Conservation (phyloP, 2,329 filamentous ascomycete genomes). For the Eutypella sp. region DNA sequence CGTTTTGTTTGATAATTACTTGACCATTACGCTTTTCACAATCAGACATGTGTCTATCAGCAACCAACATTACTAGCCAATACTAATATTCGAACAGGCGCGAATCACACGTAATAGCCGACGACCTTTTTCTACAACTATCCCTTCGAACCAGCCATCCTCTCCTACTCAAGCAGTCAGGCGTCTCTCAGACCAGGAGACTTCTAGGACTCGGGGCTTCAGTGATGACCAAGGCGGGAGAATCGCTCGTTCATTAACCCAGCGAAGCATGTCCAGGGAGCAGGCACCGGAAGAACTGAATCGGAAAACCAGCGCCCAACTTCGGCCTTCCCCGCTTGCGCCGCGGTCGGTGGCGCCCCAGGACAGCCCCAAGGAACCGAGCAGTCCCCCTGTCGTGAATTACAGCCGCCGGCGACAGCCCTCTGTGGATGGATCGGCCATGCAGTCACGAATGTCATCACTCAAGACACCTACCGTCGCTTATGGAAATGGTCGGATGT, state of each 20-base stretch:
- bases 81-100: slow-evolving; percentile 34
- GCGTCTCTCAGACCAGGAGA: slow-evolving; percentile 54
- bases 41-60: no score
- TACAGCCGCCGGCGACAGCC: slow-evolving; percentile 37
- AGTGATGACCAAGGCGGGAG: slow-evolving; percentile 39
- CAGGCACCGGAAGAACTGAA: slow-evolving; percentile 33
- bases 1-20: no score
- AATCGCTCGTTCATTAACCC: slow-evolving; percentile 37
- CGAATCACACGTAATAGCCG: slow-evolving; percentile 44
- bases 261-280: slow-evolving; percentile 39
- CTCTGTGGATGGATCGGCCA: slow-evolving; percentile 40
- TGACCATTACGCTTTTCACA: no score
- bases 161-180: slow-evolving; percentile 48
- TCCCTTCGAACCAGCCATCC: slow-evolving; percentile 41
- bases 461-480: slow-evolving; percentile 36
- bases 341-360: slow-evolving; percentile 45
- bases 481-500: slow-evolving; percentile 38
- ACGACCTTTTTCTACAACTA: slow-evolving; percentile 48
- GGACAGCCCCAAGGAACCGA: slow-evolving; percentile 32
- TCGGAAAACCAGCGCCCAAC: slow-evolving; percentile 31
- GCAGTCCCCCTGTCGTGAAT: slow-evolving; percentile 8
- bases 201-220: slow-evolving; percentile 32
- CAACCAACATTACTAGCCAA: no score
- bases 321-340: slow-evolving; percentile 42
- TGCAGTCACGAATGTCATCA: slow-evolving; percentile 37